phyloP scores from a whole-genome alignment of 352 stramenopile species.

The Phytophthora brassicae region DNA sequence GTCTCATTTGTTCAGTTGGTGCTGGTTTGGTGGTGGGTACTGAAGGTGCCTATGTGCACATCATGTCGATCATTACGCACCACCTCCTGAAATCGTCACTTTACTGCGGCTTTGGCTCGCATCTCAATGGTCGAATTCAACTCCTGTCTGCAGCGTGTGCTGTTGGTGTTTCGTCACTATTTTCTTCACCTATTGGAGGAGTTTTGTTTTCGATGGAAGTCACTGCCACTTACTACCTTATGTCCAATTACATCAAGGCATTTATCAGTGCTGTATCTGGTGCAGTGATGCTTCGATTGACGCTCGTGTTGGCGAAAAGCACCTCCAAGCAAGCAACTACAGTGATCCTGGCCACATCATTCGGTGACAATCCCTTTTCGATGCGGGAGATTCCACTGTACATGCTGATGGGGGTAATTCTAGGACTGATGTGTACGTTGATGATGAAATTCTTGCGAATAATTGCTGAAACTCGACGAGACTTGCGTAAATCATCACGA shows the following conservation, averaged over 20 bases:
- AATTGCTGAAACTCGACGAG: conserved; percentile 36
- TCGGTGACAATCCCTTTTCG: conserved; percentile 40
- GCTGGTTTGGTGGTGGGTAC: conserved; percentile 95
- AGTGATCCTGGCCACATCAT: conserved; percentile 40
- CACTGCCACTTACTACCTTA: conserved; percentile 79
- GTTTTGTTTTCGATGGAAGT: conserved; percentile 95
- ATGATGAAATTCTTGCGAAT: conserved; percentile 52
- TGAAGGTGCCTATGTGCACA: conserved; percentile 97
- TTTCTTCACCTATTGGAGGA: conserved; percentile 90
- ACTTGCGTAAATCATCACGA: conserved; percentile 27
- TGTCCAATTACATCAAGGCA: conserved; percentile 84
- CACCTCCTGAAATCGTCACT: conserved; percentile 71
- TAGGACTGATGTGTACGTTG: conserved; percentile 45
- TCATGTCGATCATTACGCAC: conserved; percentile 90
- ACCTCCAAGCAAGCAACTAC: conserved; percentile 40
- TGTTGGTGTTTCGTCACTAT: conserved; percentile 90
- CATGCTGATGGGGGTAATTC: conserved; percentile 42
- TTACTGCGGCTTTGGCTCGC: conserved; percentile 68
- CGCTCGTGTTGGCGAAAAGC: conserved; percentile 43
- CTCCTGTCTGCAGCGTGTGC: conserved; percentile 89
- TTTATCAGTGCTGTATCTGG: conserved; percentile 79
- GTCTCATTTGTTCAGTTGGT: conserved; percentile 92
- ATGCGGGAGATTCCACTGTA: conserved; percentile 66
- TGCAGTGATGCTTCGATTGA: conserved; percentile 68
- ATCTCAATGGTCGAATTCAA: conserved; percentile 74